Evolutionary conservation across 2,329 filamentous ascomycete species (phyloP).

Genomic region (Neospermospora avenae): DNA sequence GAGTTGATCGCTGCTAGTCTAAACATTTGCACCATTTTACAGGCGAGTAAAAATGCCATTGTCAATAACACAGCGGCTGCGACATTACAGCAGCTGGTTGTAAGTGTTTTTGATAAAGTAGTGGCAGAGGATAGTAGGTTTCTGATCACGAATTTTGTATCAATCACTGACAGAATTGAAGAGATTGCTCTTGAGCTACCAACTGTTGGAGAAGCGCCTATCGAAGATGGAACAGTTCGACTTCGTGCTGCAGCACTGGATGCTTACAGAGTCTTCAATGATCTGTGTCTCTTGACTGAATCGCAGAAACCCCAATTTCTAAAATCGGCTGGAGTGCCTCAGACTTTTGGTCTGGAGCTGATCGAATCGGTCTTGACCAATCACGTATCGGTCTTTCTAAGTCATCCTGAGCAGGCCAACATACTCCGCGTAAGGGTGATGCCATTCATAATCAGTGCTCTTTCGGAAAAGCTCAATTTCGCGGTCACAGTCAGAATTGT

Average conservation of each 20-base stretch:
- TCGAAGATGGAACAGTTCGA: slow-evolving; percentile 60
- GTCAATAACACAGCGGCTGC: slow-evolving; percentile 95
- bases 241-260: slow-evolving; percentile 77
- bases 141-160: neutral
- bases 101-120: slow-evolving; percentile 91
- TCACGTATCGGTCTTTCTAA: slow-evolving; percentile 74
- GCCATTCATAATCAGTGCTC: slow-evolving; percentile 73
- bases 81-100: slow-evolving; percentile 91
- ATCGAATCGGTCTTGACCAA: slow-evolving; percentile 88
- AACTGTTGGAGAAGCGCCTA: slow-evolving; percentile 63
- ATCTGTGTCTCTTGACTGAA: slow-evolving; percentile 84
- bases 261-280: slow-evolving; percentile 82
- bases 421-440: slow-evolving; percentile 75
- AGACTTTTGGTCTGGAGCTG: slow-evolving; percentile 83
- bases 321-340: slow-evolving; percentile 71
- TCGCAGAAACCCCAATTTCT: slow-evolving; percentile 81
- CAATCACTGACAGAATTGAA: too few relatives aligned
- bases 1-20: slow-evolving; percentile 77
- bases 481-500: slow-evolving; percentile 77
- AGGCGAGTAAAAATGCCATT: slow-evolving; percentile 87
- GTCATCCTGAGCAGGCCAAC: slow-evolving; percentile 76
- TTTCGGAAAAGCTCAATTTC: slow-evolving; percentile 78
- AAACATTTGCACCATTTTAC: slow-evolving; percentile 87
- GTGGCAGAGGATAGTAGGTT: slow-evolving; percentile 71
- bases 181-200: slow-evolving; percentile 47